Evolutionary conservation across 108 stramenopile species (phyloP), one percentile per base, ranked within the genome.

Genomic region (Pseudonitzschia delicatissima): DNA sequence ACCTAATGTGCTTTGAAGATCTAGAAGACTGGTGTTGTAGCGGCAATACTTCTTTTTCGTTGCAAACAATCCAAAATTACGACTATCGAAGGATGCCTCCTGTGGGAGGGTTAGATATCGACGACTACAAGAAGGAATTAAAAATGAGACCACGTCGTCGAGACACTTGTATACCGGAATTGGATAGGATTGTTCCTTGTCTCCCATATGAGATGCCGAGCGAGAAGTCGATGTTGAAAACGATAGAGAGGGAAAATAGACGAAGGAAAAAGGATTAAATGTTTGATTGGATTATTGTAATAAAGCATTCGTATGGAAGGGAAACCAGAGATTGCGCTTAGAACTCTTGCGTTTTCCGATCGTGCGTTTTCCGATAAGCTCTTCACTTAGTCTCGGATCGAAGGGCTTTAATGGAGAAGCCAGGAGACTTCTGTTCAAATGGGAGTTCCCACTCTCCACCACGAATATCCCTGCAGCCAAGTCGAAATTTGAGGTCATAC

Each of bases 401-500:
- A 51, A 26, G 21, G 4, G 25, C 50, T 28, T 51, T 51, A 3
- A 51, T 23, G 5, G 50, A 12, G 25, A 51, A 51, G 50, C 21
- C 12, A 51, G 18, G 50, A 23, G 50, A 23, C 4, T 51, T 42
- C 15, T 42, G 4, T 34, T 39, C 52, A 35, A 26, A 64, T 35
- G 74, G 70, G 29, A 79, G 29, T 57, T 79, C 70, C 73, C 73
- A 79, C 58, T 75, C 78, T 6, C 74, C 78, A n/a, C 78, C 69
- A 20, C 78, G 64, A 32, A 76, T 37, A 75, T 79, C 78, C 20
- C 78, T 62, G 32, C 78, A 79, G 2, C 78, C 78, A 17, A 79
- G 35, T 45, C 53, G 47, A 31, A 65, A 51, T 7, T 71, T 42
- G n/a, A 79, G 35, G 5, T 28, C 45, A 57, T 79, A 76, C 25